phyloP scores from a whole-genome alignment of 2,329 filamentous ascomycete species.

The Chaetothyriales sp. region DNA sequence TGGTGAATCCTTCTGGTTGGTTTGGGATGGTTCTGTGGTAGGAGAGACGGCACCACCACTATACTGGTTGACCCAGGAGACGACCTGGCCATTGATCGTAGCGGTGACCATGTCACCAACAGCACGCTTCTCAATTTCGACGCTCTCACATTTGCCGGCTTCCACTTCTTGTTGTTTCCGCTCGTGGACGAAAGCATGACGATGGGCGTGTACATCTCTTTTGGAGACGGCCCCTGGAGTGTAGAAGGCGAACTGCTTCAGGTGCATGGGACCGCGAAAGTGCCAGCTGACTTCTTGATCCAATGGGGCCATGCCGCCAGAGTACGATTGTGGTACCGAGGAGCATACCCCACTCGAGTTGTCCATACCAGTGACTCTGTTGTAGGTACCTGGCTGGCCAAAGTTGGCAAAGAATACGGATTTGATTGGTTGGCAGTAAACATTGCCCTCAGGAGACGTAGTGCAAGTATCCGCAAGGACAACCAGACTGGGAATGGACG shows the following conservation, averaged over 20 bases:
- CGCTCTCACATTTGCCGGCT: conserved; percentile 7
- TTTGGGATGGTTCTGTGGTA: conserved; percentile 1
- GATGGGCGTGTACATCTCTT: conserved; percentile 22
- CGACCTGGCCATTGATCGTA: conserved; percentile 44
- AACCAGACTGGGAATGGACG: background rate
- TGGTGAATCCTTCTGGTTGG: background rate
- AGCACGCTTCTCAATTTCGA: conserved; percentile 34
- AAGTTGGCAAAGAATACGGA: conserved; percentile 56
- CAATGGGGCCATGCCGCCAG: conserved; percentile 51
- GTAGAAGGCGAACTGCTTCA: conserved; percentile 59
- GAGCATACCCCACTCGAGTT: conserved; percentile 37
- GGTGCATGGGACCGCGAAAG: conserved; percentile 54
- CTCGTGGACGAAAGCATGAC: conserved; percentile 41
- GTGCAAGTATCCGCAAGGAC: background rate
- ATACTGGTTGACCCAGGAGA: conserved; percentile 47
- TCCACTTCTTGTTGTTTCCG: conserved; percentile 26
- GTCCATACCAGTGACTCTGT: conserved; percentile 50
- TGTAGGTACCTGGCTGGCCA: conserved; percentile 47
- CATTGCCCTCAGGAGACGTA: conserved; percentile 16
- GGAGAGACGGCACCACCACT: conserved; percentile 12
- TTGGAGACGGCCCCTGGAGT: conserved; percentile 34
- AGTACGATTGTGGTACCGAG: conserved; percentile 36
- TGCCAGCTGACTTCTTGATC: conserved; percentile 59
- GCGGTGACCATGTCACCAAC: conserved; percentile 40
- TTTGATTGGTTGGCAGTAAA: conserved; percentile 48